Percentiles rank a stretch among this genome's conserved stretches.
These are phyloP conservation scores for Auriculariales sp. DNA, from an alignment of 768 basidiomycete species.

Conservation along the genomic window DNA sequence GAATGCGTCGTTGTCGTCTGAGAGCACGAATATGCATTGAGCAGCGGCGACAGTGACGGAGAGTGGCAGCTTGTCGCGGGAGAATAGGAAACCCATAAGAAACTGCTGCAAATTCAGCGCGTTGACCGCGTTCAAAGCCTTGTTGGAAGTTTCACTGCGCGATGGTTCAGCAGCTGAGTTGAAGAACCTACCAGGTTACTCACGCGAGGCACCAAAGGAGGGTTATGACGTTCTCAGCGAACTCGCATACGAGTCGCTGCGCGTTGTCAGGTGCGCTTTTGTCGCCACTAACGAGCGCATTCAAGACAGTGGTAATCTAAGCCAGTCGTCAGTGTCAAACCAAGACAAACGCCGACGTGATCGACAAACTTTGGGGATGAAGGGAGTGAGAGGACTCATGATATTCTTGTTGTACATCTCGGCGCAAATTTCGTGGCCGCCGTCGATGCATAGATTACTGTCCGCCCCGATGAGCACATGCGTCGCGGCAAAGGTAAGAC, in stretches of 20 bases:
- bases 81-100: slow-evolving; percentile 76
- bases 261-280: slow-evolving; percentile 52
- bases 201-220: slow-evolving; percentile 90
- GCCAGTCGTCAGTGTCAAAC: background rate
- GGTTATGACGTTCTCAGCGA: slow-evolving; percentile 87
- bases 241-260: slow-evolving; percentile 66
- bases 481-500: background rate
- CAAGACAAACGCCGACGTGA: background rate
- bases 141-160: slow-evolving; percentile 77
- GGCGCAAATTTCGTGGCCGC: slow-evolving; percentile 87
- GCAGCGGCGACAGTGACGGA: slow-evolving; percentile 28
- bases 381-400: slow-evolving; percentile 55
- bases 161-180: slow-evolving; percentile 12
- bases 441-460: slow-evolving; percentile 89
- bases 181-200: slow-evolving; percentile 20
- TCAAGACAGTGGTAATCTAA: slow-evolving; percentile 61
- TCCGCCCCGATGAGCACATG: background rate
- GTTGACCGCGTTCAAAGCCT: slow-evolving; percentile 79
- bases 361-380: slow-evolving; percentile 57
- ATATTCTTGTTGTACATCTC: slow-evolving; percentile 98
- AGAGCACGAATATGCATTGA: slow-evolving; percentile 84
- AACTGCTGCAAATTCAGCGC: slow-evolving; percentile 65
- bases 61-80: slow-evolving; percentile 48
- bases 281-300: slow-evolving; percentile 48
- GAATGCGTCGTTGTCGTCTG: slow-evolving; percentile 76